Evolutionary conservation across 2,329 filamentous ascomycete genomes (phyloP).

Genomic region (Triangularia setosa): DNA sequence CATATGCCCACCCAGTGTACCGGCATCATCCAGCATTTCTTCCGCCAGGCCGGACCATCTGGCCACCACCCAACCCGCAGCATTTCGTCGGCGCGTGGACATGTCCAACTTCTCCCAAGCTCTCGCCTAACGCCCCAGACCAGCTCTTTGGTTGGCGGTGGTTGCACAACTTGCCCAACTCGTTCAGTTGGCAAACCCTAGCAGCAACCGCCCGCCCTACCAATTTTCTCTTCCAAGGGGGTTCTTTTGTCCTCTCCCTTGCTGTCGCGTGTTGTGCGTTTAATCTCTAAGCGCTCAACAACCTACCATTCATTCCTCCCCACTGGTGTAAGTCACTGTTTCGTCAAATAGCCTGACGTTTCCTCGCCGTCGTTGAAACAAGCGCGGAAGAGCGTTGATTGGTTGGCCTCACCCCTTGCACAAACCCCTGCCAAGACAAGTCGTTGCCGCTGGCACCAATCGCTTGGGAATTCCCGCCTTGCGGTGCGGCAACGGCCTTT

Average conservation of each 20-base stretch:
- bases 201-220: not conserved
- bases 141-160: not conserved
- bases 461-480: not conserved
- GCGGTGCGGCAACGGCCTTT: not conserved
- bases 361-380: conserved; percentile 7
- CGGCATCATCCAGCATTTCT: conserved; percentile 1
- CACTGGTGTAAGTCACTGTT: too few relatives aligned
- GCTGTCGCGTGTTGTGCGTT: not conserved
- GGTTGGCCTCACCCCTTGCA: not conserved
- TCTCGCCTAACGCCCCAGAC: not conserved
- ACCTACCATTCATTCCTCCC: not conserved
- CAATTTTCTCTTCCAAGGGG: not conserved
- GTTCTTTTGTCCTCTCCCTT: not conserved
- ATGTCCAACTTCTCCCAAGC: not conserved
- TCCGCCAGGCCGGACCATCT: not conserved
- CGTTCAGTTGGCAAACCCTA: not conserved
- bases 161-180: not conserved
- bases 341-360: conserved; percentile 5
- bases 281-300: not conserved
- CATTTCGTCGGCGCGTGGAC: not conserved
- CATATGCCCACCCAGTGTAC: conserved; percentile 1
- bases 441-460: not conserved
- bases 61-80: not conserved
- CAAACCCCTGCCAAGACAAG: not conserved
- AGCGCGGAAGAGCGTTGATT: not conserved